Conservation (phyloP, 768 basidiomycete species). For the Termitomyces sp. region DNA sequence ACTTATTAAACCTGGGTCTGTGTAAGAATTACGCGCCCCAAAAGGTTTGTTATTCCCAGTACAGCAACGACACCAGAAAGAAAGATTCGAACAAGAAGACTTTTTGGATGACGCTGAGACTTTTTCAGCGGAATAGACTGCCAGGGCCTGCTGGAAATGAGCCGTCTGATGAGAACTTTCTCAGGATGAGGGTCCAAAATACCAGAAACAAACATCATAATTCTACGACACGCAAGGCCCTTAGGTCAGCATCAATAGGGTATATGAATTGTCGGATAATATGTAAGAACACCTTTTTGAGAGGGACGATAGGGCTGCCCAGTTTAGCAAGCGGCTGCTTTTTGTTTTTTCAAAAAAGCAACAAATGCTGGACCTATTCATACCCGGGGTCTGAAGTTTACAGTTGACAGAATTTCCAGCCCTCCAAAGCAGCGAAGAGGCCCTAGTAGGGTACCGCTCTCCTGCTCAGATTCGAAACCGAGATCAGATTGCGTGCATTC, state of each 20-base stretch:
- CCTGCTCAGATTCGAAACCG: slow-evolving; percentile 26
- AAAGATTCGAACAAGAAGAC: too few species aligned
- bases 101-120: too few species aligned
- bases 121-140: too few species aligned
- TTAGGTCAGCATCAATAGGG: neutral
- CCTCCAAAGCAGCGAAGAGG: slow-evolving; percentile 38
- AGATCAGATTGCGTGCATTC: slow-evolving; percentile 13
- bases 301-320: neutral
- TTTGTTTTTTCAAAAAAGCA: slow-evolving; percentile 22
- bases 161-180: too few species aligned
- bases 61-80: too few species aligned
- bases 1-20: too few species aligned
- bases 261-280: too few species aligned
- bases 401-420: slow-evolving; percentile 29
- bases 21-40: too few species aligned
- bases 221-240: neutral
- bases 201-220: too few species aligned
- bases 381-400: slow-evolving; percentile 38
- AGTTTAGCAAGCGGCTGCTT: neutral
- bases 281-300: neutral
- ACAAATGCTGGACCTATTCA: slow-evolving; percentile 32
- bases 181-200: too few species aligned
- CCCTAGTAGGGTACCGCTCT: slow-evolving; percentile 28
- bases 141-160: too few species aligned
- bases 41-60: too few species aligned